Conservation (phyloP, 2,329 filamentous ascomycete genomes). For the Chaetomiaceae sp. region DNA sequence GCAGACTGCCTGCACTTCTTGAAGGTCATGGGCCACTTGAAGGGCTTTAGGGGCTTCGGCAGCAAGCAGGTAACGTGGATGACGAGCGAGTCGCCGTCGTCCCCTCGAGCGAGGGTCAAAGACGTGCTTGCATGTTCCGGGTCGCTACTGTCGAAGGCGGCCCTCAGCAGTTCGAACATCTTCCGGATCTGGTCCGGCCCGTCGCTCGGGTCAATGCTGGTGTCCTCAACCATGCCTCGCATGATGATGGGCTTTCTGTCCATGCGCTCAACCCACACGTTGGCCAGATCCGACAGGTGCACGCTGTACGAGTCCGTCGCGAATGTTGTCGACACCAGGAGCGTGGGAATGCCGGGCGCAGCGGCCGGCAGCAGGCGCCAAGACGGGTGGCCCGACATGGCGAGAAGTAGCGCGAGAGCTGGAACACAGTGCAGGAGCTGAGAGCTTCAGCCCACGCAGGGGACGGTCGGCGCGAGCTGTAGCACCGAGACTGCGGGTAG, state of each 20-base stretch:
- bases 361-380: conserved; percentile 46
- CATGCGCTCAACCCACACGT: conserved; percentile 65
- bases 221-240: conserved; percentile 56
- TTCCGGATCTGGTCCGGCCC: conserved; percentile 60
- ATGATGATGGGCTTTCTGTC: conserved; percentile 55
- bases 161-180: conserved; percentile 57
- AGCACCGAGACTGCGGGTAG: too few relatives aligned
- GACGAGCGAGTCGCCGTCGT: conserved; percentile 38
- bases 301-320: conserved; percentile 52
- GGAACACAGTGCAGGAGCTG: background rate
- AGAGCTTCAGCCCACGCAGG: background rate
- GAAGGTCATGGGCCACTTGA: conserved; percentile 61
- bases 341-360: conserved; percentile 45
- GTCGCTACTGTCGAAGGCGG: conserved; percentile 43
- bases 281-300: conserved; percentile 63
- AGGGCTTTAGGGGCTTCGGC: conserved; percentile 53
- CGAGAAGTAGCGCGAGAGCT: background rate
- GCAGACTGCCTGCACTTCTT: conserved; percentile 37
- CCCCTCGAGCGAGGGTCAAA: conserved; percentile 36
- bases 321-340: conserved; percentile 58
- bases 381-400: conserved; percentile 21
- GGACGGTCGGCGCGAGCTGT: too few relatives aligned
- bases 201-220: conserved; percentile 67
- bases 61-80: conserved; percentile 55
- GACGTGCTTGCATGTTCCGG: conserved; percentile 39